Percentiles rank a stretch among this genome's conserved stretches.
These are phyloP conservation scores for Dryas alaskensis DNA, from an alignment of 306 rosid species.

Conservation along the genomic window DNA sequence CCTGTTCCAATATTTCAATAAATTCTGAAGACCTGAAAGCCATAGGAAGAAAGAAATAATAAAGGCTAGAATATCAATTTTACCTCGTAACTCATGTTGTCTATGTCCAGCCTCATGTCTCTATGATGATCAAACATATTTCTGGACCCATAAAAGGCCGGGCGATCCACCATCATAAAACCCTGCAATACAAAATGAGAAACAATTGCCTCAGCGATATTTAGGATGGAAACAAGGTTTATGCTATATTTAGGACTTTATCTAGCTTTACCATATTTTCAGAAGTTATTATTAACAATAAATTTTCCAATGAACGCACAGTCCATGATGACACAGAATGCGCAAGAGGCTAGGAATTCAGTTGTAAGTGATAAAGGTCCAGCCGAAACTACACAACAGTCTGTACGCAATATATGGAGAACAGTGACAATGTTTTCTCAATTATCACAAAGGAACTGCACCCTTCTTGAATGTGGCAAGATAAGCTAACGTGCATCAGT, in stretches of 20 bases:
- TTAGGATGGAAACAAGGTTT: background rate
- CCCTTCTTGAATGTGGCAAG: background rate
- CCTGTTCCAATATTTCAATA: conserved; percentile 42
- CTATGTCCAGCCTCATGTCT: conserved; percentile 84
- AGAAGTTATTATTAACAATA: background rate
- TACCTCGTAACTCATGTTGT: conserved; percentile 87
- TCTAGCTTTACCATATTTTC: background rate
- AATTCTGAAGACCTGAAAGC: background rate
- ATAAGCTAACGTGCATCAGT: background rate
- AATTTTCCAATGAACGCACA: background rate
- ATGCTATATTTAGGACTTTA: background rate
- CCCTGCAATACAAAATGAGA: conserved; percentile 43
- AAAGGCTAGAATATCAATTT: background rate
- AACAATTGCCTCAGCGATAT: background rate
- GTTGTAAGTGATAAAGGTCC: background rate
- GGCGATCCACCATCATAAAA: conserved; percentile 62
- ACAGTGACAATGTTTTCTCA: background rate
- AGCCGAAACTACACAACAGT: background rate
- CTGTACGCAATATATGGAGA: background rate
- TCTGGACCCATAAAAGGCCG: conserved; percentile 59
- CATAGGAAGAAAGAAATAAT: background rate
- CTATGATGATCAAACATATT: conserved; percentile 70
- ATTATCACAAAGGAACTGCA: background rate
- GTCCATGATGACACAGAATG: background rate
- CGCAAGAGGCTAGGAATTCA: background rate